Evolutionary conservation across 2,329 filamentous ascomycete genomes (phyloP), one percentile per base, ranked within the genome.

Genomic region (Cytospora chrysosperma): DNA sequence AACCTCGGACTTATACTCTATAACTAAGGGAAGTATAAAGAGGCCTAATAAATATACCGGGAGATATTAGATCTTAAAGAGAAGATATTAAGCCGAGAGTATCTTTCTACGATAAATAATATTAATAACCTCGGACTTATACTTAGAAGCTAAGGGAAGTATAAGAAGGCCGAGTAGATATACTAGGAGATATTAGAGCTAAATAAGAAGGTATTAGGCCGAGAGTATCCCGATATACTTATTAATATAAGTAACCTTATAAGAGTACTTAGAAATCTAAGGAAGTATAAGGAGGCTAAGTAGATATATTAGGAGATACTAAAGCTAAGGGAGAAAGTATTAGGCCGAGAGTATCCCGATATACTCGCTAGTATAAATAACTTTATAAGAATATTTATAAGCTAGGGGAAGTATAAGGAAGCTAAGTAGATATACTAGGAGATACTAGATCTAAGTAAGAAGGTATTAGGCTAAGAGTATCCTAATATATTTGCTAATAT

Each of bases 371-470:
- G 56, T 34, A 65, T 68, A 53, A 64, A 57, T 15, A 66, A 65
- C 47, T 58, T 70, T 12, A 68, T 58, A 17, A 10, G 37, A 12
- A 43, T 56, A 21, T 66, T 49, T 13, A 10, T 10, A 1, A 6
- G 1, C n/a, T 62, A 54, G 65, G 60, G 66, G 2, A 61, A 63
- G 43, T 65, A 68, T 30, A 3, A 66, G 24, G 65, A 70, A 58
- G 70, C 69, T 30, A 67, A 69, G 53, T 28, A 62, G 49, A 61
- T 68, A 10, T 30, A 66, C 54, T 50, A 51, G 34, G 61, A 65
- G 30, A 49, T 50, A n/a, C 40, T 71, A 4, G 52, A 67, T 30
- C 21, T 64, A n/a, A 49, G n/a, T 13, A 24, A 63, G 34, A 67
- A 60, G 58, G 51, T 65, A 13, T 28, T 67, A 5, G 68, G 68